Base-by-base conservation (phyloP, 1,139 yeast genomes). In the Diutina rugosa region DNA sequence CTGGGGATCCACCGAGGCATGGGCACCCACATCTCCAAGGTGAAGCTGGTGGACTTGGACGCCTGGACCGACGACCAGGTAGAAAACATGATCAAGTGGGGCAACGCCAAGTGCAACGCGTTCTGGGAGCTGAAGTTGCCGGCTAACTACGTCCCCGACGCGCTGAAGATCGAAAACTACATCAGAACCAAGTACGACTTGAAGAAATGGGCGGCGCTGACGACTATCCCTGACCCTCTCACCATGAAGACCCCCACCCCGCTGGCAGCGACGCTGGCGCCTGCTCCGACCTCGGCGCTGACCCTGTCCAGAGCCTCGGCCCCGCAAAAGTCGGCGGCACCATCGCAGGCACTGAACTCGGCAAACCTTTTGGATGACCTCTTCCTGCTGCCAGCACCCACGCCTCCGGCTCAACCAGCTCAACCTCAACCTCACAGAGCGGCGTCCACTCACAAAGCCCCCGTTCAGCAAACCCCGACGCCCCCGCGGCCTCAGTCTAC, bases 31-130 rank as follows among this genome's bases (percentile, higher is more conserved):
- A 89, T 91, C 55, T 83, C 90, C 16, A 77, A 85, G 64, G 96
- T 88, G 54, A 88, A 87, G 67, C 87, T 96, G 6, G 95, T 93
- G 54, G 99, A 93, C 72, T 78, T 93, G 65, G 98, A 93, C 68
- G 87, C 95, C 1, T 93, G 99, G 99, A 88, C 95, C 10, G 96
- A 90, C 63, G 96, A 88, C 65, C 97, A 93, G 69, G 82, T 90
- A 49, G 85, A 81, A 60, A 82, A 82, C 63, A 85, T 93, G 85
- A 83, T 90, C 51, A 74, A 80, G 63, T 89, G 96, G 95, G 97
- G 97, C 4, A 93, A 91, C 67, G 78, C 72, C 54, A 80, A 81
- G 61, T 91, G 95, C 45, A 93, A 93, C 67, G 62, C 69, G 55
- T 84, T 72, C 63, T 93, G 97, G 96, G 99, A 93, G 68, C 78